Conservation (phyloP, 192 early-diverging fungal species). For the Coemansia aciculifera region DNA sequence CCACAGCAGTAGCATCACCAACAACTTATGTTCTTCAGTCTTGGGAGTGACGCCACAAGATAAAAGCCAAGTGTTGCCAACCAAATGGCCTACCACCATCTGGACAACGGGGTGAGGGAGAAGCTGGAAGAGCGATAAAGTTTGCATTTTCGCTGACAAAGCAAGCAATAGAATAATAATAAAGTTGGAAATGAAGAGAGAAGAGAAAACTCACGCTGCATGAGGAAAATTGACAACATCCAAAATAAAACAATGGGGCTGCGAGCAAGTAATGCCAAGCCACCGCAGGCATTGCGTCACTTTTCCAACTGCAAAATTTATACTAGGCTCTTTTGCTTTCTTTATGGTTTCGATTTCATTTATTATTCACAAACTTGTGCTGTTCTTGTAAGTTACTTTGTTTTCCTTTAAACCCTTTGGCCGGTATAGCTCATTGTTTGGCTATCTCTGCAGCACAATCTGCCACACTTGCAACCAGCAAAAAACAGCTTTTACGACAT, state of each 20-base stretch:
- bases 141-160: neutral
- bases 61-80: neutral
- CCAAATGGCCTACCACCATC: neutral
- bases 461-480: too few species aligned
- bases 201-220: neutral
- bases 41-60: neutral
- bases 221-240: neutral
- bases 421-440: too few species aligned
- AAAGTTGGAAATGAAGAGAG: neutral
- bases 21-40: neutral
- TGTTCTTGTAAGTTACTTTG: too few species aligned
- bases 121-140: neutral
- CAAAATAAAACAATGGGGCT: neutral
- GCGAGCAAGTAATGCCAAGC: neutral
- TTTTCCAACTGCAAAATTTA: neutral
- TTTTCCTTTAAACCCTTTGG: too few species aligned
- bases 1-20: neutral
- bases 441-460: too few species aligned
- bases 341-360: too few species aligned
- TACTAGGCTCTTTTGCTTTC: too few species aligned
- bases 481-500: too few species aligned
- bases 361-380: too few species aligned
- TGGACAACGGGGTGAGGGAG: neutral
- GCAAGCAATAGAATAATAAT: neutral
- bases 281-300: neutral